phyloP scores from a whole-genome alignment of 1,284 basidiomycete genomes.

The Pseudozyma pruni region DNA sequence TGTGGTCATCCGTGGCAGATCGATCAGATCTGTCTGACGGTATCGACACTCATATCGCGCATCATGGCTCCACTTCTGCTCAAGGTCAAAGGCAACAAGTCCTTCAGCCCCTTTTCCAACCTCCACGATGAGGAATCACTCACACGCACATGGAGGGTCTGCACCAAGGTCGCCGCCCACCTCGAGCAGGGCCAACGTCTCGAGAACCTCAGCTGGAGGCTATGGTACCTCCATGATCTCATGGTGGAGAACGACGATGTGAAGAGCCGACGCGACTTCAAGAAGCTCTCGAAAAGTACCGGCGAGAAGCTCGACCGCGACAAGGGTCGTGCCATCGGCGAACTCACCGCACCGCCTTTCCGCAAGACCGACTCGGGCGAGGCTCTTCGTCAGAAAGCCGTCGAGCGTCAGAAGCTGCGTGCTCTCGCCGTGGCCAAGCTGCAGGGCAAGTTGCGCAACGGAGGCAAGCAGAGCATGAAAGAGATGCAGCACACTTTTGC shows the following conservation, averaged over 20 bases:
- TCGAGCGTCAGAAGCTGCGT: conserved; percentile 44
- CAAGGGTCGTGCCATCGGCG: conserved; percentile 36
- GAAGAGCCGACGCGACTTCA: conserved; percentile 43
- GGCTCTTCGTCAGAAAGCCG: conserved; percentile 42
- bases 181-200: conserved; percentile 61
- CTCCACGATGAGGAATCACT: conserved; percentile 55
- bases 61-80: conserved; percentile 45
- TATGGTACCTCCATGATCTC: conserved; percentile 56
- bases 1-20: conserved; percentile 2
- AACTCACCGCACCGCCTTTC: conserved; percentile 51
- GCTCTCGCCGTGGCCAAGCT: conserved; percentile 47
- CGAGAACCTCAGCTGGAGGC: conserved; percentile 58
- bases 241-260: conserved; percentile 50
- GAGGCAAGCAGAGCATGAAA: conserved; percentile 40
- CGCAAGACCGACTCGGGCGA: conserved; percentile 49
- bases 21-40: conserved; percentile 12
- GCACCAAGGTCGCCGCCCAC: conserved; percentile 54
- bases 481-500: conserved; percentile 48
- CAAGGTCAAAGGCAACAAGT: conserved; percentile 57
- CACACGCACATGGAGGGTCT: conserved; percentile 46
- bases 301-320: conserved; percentile 55
- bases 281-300: conserved; percentile 42
- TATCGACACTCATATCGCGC: not conserved
- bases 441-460: conserved; percentile 36
- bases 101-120: conserved; percentile 56